Conservation (phyloP, 192 early-diverging fungal genomes). For the Entophlyctis helioformis region DNA sequence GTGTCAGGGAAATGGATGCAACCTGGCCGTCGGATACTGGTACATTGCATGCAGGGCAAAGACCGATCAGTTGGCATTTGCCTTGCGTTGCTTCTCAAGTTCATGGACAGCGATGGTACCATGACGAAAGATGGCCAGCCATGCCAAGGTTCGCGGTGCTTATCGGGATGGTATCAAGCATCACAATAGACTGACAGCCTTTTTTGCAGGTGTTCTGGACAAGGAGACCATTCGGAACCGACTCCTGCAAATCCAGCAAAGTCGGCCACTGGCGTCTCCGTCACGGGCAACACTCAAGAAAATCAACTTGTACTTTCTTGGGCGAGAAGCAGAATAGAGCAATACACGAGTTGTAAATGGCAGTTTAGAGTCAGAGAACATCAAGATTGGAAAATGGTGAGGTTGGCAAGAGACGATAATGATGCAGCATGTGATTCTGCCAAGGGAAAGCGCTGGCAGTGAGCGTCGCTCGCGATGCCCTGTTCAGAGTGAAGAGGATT, state of each 20-base stretch:
- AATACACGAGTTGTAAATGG: too few relatives aligned
- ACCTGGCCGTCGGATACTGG: constrained; percentile 33
- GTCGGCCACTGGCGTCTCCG: constrained; percentile 40
- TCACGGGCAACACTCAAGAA: constrained; percentile 67
- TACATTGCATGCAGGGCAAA: constrained; percentile 73
- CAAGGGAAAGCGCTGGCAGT: too few relatives aligned
- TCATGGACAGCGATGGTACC: constrained; percentile 7
- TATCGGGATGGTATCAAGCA: too few relatives aligned
- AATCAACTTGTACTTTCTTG: constrained; percentile 64
- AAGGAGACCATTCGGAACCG: constrained; percentile 55
- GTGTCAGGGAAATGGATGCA: constrained; percentile 17
- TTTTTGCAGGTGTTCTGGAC: too few relatives aligned
- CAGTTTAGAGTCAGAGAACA: too few relatives aligned
- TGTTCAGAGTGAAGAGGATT: too few relatives aligned
- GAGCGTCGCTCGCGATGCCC: too few relatives aligned
- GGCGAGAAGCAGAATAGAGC: too few relatives aligned
- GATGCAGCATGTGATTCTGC: too few relatives aligned
- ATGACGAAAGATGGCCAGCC: constrained; percentile 4
- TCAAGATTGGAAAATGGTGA: too few relatives aligned
- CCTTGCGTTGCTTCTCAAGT: constrained; percentile 44
- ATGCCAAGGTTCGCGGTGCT: too few relatives aligned
- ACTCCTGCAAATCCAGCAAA: constrained; percentile 47
- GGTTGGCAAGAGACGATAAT: too few relatives aligned
- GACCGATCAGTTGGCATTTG: constrained; percentile 73
- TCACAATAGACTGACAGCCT: not conserved